Percentiles rank a stretch among this genome's conserved stretches.
These are phyloP conservation scores for Capsicum baccatum DNA, from an alignment of 257 asterid genomes.

Conservation along the genomic window DNA sequence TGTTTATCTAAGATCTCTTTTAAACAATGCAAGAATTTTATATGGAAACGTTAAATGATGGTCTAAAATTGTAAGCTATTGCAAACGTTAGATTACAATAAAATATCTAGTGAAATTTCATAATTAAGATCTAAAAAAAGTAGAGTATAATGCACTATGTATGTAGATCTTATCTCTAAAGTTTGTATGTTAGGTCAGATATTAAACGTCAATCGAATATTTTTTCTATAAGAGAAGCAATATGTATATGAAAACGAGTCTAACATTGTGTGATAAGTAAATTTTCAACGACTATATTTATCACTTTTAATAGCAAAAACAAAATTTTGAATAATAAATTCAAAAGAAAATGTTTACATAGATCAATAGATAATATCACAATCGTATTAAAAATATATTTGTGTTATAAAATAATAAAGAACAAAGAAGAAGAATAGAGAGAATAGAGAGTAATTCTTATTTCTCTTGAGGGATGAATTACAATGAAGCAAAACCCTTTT, in stretches of 20 bases:
- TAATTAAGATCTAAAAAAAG: too few species aligned
- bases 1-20: too few species aligned
- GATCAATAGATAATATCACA: not conserved
- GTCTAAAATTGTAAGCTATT: not conserved
- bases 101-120: too few species aligned
- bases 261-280: not conserved
- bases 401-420: too few species aligned
- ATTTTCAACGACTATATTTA: not conserved
- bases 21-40: not conserved
- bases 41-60: not conserved
- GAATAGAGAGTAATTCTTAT: too few species aligned
- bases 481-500: too few species aligned
- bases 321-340: not conserved
- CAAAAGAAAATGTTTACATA: not conserved
- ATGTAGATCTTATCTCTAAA: not conserved
- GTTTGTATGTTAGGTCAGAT: too few species aligned
- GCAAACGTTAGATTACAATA: not conserved
- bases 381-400: not conserved
- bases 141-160: too few species aligned
- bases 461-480: too few species aligned
- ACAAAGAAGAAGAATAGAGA: too few species aligned
- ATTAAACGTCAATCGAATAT: too few species aligned
- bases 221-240: too few species aligned
- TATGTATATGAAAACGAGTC: not conserved
- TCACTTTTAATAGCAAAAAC: not conserved